Base-by-base conservation (phyloP, 306 rosid genomes). In the Senna tora region DNA sequence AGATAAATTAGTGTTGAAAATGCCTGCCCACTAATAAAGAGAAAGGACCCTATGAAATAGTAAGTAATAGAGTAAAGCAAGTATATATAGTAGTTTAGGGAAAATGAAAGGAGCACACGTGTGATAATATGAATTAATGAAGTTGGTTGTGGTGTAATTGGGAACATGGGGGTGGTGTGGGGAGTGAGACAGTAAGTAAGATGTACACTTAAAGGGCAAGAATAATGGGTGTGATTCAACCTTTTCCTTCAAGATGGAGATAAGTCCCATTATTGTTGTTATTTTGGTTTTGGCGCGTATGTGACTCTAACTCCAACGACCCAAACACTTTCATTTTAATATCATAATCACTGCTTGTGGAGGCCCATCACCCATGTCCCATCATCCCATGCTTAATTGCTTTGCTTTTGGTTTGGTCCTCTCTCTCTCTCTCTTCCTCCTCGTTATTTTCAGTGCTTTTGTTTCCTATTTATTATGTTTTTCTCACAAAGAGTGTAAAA, bases 381-480 rank as follows among this genome's bases (percentile, higher is more conserved):
- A 4, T n/a, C 49, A 43, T 69, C 25, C 53, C 79, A 65, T 53
- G 79, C 67, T 71, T n/a, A 25, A 25, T 25, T 25, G 21, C 64
- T 45, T 75, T 73, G 10, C 15, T 4, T 38, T 14, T 49, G 52
- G 43, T 25, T n/a, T n/a, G n/a, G n/a, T n/a, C n/a, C n/a, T n/a
- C n/a, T n/a, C n/a, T n/a, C n/a, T n/a, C n/a, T n/a, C n/a, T n/a
- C n/a, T n/a, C n/a, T n/a, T n/a, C 33, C 39, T n/a, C 75, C 54
- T 62, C 65, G 49, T 65, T 65, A 30, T 65, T 65, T 75, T 75
- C 79, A 75, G 73, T 65, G 73, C 73, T 42, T 2, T n/a, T n/a
- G n/a, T n/a, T n/a, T 41, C 54, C 56, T 74, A 25, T 25, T 25
- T 25, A n/a, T 25, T 25, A 25, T 25, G 1, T 25, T 74, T 53